Evolutionary conservation across 768 basidiomycete species (phyloP).

Genomic region (Amanita subjunquillea): DNA sequence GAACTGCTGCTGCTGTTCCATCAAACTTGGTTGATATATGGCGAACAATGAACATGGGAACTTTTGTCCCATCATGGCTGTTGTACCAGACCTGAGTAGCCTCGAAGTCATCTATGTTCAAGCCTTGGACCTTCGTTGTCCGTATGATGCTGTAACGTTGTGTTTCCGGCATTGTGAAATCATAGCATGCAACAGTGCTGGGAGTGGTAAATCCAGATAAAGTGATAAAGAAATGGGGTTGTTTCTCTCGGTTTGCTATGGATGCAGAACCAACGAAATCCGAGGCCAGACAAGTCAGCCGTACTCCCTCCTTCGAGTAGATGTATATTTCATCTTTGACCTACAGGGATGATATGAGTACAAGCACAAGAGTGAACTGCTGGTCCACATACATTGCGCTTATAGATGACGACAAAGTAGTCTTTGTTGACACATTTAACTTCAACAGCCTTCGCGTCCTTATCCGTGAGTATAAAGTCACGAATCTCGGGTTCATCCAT

Average conservation of each 20-base stretch:
- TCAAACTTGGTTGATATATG: constrained; percentile 62
- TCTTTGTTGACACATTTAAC: background rate
- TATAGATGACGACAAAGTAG: background rate
- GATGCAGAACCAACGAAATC: background rate
- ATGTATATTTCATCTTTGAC: constrained; percentile 2
- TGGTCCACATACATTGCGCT: background rate
- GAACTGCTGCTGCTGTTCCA: constrained; percentile 65
- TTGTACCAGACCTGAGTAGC: constrained; percentile 61
- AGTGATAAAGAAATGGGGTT: background rate
- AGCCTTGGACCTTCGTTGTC: constrained; percentile 41
- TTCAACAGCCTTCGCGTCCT: background rate
- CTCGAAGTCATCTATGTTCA: constrained; percentile 58
- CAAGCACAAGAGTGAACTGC: background rate
- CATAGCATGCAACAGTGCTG: background rate
- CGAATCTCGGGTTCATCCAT: background rate
- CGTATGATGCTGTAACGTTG: background rate
- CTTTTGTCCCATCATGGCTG: constrained; percentile 66
- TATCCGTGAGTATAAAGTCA: background rate
- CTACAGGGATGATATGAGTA: background rate
- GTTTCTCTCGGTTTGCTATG: constrained; percentile 1
- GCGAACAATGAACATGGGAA: constrained; percentile 81
- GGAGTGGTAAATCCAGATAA: background rate
- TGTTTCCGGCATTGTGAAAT: background rate
- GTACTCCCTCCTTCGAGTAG: constrained; percentile 1
- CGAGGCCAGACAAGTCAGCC: background rate